Evolutionary conservation across 2,329 filamentous ascomycete species (phyloP), one percentile per base, ranked within the genome.

Genomic region (Aspergillus transmontanensis): DNA sequence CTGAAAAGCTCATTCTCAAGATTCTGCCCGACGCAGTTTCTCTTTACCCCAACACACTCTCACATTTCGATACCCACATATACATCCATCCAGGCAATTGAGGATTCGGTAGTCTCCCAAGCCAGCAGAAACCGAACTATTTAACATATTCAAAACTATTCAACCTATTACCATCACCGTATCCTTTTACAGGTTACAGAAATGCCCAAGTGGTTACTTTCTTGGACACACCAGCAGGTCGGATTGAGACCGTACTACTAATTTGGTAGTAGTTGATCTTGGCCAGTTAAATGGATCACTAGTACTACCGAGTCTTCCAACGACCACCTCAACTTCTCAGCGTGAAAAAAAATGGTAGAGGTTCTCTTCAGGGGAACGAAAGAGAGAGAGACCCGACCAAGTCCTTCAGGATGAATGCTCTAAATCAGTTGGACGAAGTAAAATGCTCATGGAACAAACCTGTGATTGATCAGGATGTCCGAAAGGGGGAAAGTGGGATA

Each of bases 401-500:
- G 21, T 16, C 14, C n/a, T 36, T 23, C 19, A 36, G 51, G 32
- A 54, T 54, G n/a, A 54, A 54, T 54, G 21, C 50, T 30, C 39
- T 53, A 19, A 53, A 48, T 19, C 46, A 19, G 26, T 21, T 32
- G 48, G 48, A 55, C n/a, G 10, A 36, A 21, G 19, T 39, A 28
- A 39, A 41, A 55, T 55, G 19, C 48, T 43, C 30, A 23, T 28
- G 21, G 28, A 32, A 26, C 45, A 54, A 14, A 53, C 32, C 16
- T 23, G 21, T 4, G 16, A 46, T 51, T 11, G 36, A 51, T 48
- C 61, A 61, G 58, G 55, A 53, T 59, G 50, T 58, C 51, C 60
- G 14, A 48, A 62, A 59, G 34, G 16, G 54, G 61, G 58, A 62
- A 23, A 55, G 60, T 60, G 58, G 48, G 54, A 62, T 62, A 56